These are phyloP conservation scores for Xylaria sp. DNA, from an alignment of 2,329 filamentous ascomycete species.

Conservation along the genomic window DNA sequence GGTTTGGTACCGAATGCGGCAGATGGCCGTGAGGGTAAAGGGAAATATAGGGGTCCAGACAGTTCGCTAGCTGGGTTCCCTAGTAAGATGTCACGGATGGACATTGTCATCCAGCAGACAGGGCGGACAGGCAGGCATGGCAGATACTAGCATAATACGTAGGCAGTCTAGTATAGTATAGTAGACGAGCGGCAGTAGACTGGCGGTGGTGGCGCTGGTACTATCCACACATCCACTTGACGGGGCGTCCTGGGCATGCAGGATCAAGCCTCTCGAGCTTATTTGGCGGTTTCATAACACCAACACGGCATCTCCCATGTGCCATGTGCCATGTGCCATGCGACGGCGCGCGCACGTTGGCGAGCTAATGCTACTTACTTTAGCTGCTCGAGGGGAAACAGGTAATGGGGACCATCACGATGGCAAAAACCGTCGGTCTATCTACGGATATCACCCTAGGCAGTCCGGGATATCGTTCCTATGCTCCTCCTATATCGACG, in stretches of 20 bases:
- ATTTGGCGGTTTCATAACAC: conserved; percentile 25
- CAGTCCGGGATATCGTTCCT: conserved; percentile 13
- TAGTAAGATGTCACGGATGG: not conserved
- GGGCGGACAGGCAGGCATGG: not conserved
- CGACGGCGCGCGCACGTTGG: conserved; percentile 19
- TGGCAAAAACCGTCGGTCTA: not conserved
- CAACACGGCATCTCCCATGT: conserved; percentile 15
- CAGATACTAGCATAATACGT: not conserved
- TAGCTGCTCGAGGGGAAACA: conserved; percentile 8
- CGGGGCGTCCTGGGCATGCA: conserved; percentile 24
- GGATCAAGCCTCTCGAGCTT: conserved; percentile 35
- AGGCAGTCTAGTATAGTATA: not conserved
- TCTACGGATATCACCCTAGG: conserved; percentile 2
- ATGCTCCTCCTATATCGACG: not conserved
- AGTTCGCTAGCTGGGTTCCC: not conserved
- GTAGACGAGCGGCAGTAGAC: conserved; percentile 17
- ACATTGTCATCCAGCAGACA: conserved; percentile 4
- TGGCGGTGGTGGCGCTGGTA: conserved; percentile 27
- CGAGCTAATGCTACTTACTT: conserved; percentile 17
- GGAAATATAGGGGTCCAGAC: conserved; percentile 29
- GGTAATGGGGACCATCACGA: not conserved
- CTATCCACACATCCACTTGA: conserved; percentile 24
- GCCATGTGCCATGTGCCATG: conserved; percentile 6
- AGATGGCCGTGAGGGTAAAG: conserved; percentile 27
- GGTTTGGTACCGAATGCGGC: conserved; percentile 35